These are phyloP conservation scores for Camelina laxa DNA, from an alignment of 345 rosid species.

Conservation along the genomic window DNA sequence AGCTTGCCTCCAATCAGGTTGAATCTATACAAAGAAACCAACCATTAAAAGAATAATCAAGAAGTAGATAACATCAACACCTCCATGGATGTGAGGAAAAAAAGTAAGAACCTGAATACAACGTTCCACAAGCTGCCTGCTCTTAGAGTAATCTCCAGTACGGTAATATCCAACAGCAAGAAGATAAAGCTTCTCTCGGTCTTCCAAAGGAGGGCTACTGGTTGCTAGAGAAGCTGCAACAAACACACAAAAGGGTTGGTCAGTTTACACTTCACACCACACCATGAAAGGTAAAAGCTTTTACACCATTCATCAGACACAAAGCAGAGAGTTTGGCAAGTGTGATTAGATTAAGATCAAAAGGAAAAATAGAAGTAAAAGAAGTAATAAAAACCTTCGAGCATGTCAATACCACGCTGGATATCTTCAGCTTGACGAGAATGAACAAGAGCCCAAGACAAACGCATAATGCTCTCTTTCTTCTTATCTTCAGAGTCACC, in stretches of 20 bases:
- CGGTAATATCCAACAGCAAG: slow-evolving; percentile 80
- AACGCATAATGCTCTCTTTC: slow-evolving; percentile 71
- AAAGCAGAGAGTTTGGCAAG: neutral
- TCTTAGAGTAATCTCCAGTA: slow-evolving; percentile 69
- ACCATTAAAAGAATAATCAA: neutral
- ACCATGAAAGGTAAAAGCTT: slow-evolving; percentile 7
- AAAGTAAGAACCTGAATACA: slow-evolving; percentile 63
- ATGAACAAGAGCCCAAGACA: slow-evolving; percentile 92
- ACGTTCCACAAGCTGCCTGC: slow-evolving; percentile 66
- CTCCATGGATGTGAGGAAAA: neutral
- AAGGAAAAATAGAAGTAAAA: neutral
- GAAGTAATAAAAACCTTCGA: slow-evolving; percentile 54
- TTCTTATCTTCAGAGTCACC: slow-evolving; percentile 59
- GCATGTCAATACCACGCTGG: slow-evolving; percentile 82
- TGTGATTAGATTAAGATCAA: neutral
- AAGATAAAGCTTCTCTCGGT: slow-evolving; percentile 78
- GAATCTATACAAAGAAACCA: slow-evolving; percentile 53
- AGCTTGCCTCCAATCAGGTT: slow-evolving; percentile 91
- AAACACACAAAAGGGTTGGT: neutral
- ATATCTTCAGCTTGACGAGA: slow-evolving; percentile 72
- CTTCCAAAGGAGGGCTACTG: slow-evolving; percentile 55
- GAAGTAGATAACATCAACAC: neutral
- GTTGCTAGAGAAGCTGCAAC: slow-evolving; percentile 65
- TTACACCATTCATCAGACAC: neutral
- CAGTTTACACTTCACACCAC: neutral